Percentiles rank a stretch among this genome's conserved stretches.
Evolutionary conservation across 805 yeast species (phyloP).

Genomic region (Cyberlindnera amylophila): DNA sequence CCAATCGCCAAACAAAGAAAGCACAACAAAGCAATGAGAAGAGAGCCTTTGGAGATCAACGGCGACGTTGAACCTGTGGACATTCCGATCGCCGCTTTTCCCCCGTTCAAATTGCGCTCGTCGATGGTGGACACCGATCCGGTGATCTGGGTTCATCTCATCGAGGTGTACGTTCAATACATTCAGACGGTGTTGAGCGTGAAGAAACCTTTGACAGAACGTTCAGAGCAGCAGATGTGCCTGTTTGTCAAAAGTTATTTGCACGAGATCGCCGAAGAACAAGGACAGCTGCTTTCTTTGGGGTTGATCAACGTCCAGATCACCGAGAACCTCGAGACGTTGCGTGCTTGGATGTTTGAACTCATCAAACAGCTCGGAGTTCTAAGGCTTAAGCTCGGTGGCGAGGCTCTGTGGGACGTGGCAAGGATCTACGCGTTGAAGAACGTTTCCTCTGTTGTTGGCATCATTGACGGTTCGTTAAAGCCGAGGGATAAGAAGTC

Average conservation of each 20-base stretch:
- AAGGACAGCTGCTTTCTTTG: conserved; percentile 56
- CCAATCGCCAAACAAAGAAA: background rate
- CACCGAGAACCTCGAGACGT: conserved; percentile 41
- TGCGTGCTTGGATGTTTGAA: conserved; percentile 40
- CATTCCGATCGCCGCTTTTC: conserved; percentile 64
- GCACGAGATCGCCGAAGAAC: conserved; percentile 58
- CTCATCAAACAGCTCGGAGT: conserved; percentile 54
- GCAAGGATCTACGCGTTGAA: conserved; percentile 47
- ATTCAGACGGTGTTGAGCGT: conserved; percentile 37
- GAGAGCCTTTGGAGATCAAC: conserved; percentile 7
- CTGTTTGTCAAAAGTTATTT: conserved; percentile 54
- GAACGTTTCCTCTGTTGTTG: conserved; percentile 43
- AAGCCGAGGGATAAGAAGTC: conserved; percentile 29
- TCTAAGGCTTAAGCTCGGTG: conserved; percentile 51
- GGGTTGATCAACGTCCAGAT: conserved; percentile 75
- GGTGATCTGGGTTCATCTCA: conserved; percentile 72
- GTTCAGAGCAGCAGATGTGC: conserved; percentile 56
- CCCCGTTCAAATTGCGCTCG: conserved; percentile 71
- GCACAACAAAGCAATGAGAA: background rate
- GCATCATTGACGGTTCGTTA: conserved; percentile 49
- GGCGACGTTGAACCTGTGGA: conserved; percentile 22
- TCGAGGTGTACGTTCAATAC: conserved; percentile 59
- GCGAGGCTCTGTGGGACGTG: conserved; percentile 64
- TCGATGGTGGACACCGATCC: conserved; percentile 81
- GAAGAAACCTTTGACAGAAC: conserved; percentile 39